Conservation (phyloP, 1,139 yeast species). For the Yamadazyma diospyri region DNA sequence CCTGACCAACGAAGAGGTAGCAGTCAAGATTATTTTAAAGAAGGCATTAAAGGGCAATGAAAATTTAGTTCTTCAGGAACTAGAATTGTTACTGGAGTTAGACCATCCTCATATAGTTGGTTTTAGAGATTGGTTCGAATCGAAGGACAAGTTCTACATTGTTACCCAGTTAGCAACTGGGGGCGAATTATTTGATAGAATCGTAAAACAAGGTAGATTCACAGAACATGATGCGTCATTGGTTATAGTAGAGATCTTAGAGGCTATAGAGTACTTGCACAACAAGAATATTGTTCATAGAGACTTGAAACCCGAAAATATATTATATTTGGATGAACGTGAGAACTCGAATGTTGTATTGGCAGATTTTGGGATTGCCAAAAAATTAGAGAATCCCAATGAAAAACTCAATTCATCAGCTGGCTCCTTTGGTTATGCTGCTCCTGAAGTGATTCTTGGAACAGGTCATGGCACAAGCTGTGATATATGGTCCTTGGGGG, state of each 20-base stretch:
- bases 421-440: conserved; percentile 91
- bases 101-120: conserved; percentile 80
- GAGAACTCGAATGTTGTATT: conserved; percentile 67
- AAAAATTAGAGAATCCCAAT: conserved; percentile 53
- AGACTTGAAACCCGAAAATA: conserved; percentile 87
- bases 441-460: conserved; percentile 81
- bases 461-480: conserved; percentile 89
- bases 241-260: conserved; percentile 65
- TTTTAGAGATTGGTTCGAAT: conserved; percentile 86
- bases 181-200: conserved; percentile 86
- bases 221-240: conserved; percentile 81
- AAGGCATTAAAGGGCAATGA: conserved; percentile 78
- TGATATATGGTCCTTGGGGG: conserved; percentile 92
- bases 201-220: conserved; percentile 69
- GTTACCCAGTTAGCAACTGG: conserved; percentile 84
- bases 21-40: conserved; percentile 80
- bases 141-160: conserved; percentile 70
- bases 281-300: conserved; percentile 76
- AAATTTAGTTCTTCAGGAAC: conserved; percentile 69
- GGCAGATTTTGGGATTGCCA: conserved; percentile 94
- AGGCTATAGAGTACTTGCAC: conserved; percentile 76
- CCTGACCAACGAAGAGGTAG: conserved; percentile 66
- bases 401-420: conserved; percentile 76
- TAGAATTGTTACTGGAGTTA: conserved; percentile 60
- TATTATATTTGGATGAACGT: conserved; percentile 56